These are phyloP conservation scores for Filobasidium uniguttulatum DNA, from an alignment of 1,284 basidiomycete genomes.

Conservation along the genomic window DNA sequence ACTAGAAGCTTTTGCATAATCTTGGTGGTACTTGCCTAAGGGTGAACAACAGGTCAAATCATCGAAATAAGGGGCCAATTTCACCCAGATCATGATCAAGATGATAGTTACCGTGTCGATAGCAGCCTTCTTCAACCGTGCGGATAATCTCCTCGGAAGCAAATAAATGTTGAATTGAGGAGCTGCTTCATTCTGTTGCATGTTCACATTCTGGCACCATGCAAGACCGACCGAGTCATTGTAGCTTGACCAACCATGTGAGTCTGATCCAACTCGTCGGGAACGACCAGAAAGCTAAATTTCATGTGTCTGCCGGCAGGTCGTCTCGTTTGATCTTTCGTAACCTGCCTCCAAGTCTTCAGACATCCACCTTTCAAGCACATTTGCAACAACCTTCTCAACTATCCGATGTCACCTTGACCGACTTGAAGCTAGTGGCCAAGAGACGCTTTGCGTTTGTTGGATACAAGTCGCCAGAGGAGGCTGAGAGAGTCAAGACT, in stretches of 20 bases:
- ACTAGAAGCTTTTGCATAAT: conserved; percentile 60
- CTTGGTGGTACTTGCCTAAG: too few species aligned
- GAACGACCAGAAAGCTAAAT: neutral
- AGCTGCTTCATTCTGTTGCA: too few species aligned
- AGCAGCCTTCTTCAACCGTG: too few species aligned
- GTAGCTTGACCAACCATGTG: conserved; percentile 1
- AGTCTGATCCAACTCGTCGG: neutral
- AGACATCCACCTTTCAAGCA: conserved; percentile 45
- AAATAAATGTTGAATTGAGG: too few species aligned
- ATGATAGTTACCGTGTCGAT: too few species aligned
- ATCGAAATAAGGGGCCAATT: too few species aligned
- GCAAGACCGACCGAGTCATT: too few species aligned
- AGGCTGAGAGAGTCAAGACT: conserved; percentile 59
- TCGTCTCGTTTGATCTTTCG: conserved; percentile 81
- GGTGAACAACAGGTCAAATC: too few species aligned
- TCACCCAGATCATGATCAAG: too few species aligned
- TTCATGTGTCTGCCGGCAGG: neutral
- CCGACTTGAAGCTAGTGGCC: conserved; percentile 71
- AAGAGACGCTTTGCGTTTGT: conserved; percentile 85
- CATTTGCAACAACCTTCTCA: conserved; percentile 45
- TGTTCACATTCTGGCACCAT: too few species aligned
- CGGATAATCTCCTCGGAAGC: too few species aligned
- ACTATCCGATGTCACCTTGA: conserved; percentile 43
- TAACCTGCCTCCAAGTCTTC: conserved; percentile 59
- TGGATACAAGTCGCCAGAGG: conserved; percentile 67